Evolutionary conservation across 208 protist species (phyloP).

Genomic region (Trypanosoma avium): DNA sequence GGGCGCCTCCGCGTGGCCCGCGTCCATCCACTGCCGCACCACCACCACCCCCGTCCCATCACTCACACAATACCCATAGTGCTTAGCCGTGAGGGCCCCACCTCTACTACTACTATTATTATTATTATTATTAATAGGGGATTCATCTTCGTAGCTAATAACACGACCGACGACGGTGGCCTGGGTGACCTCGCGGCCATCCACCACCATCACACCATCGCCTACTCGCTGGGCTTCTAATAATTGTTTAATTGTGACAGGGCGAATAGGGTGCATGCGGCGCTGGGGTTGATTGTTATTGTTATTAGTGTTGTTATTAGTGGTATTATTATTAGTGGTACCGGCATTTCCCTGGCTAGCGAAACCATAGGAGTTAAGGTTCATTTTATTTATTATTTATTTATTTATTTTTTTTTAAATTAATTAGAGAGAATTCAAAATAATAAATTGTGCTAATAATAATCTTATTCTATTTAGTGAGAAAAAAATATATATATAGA

Average conservation of each 20-base stretch:
- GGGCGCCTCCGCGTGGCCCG: slow-evolving; percentile 54
- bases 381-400: slow-evolving; percentile 7
- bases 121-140: too few relatives aligned
- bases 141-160: slow-evolving; percentile 74
- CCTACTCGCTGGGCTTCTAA: slow-evolving; percentile 79
- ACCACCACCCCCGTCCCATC: slow-evolving; percentile 84
- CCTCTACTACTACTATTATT: slow-evolving; percentile 24
- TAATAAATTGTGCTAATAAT: too few relatives aligned
- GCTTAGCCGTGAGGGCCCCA: slow-evolving; percentile 82
- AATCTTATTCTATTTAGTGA: too few relatives aligned
- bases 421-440: too few relatives aligned
- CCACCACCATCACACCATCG: slow-evolving; percentile 85
- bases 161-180: slow-evolving; percentile 83
- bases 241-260: slow-evolving; percentile 89
- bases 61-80: slow-evolving; percentile 82
- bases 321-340: not conserved
- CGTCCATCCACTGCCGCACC: slow-evolving; percentile 85
- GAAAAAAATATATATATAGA: not conserved
- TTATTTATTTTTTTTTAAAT: too few relatives aligned
- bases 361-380: slow-evolving; percentile 16
- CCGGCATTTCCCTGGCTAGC: slow-evolving; percentile 2
- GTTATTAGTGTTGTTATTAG: not conserved
- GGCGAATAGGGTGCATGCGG: slow-evolving; percentile 82
- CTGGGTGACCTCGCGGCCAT: slow-evolving; percentile 87
- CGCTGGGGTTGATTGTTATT: slow-evolving; percentile 54